Conservation (phyloP, 2,329 filamentous ascomycete genomes). For the Pseudocercospora cruenta region DNA sequence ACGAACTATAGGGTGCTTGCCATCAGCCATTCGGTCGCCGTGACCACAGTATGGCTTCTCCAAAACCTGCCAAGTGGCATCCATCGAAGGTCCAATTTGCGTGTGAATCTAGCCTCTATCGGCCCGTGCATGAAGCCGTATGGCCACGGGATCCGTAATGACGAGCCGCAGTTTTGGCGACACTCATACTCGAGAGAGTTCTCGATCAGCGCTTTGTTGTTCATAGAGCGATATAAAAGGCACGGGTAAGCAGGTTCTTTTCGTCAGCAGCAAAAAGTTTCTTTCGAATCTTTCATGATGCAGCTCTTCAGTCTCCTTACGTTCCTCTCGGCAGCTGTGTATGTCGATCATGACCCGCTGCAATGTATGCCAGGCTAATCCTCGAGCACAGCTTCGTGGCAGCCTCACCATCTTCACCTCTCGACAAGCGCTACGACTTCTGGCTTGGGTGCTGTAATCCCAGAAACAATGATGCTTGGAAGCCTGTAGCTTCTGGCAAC, state of each 20-base stretch:
- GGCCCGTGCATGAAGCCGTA: background rate
- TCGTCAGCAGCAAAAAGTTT: background rate
- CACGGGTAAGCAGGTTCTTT: background rate
- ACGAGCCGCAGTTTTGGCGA: background rate
- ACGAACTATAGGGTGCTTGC: background rate
- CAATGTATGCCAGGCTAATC: background rate
- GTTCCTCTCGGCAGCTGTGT: background rate
- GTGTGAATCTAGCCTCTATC: background rate
- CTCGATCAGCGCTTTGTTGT: too few relatives aligned
- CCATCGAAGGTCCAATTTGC: too few relatives aligned
- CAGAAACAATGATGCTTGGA: constrained; percentile 2
- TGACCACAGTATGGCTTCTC: background rate
- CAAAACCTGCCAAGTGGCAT: background rate
- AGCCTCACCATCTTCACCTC: background rate
- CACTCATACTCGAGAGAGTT: background rate
- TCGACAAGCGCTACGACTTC: constrained; percentile 6
- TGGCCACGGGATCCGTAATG: background rate
- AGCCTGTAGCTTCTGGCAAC: background rate
- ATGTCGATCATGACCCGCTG: background rate
- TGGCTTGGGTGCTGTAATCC: background rate
- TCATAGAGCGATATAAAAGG: background rate
- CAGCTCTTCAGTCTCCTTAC: background rate
- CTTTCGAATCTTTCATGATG: background rate
- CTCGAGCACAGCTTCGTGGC: background rate
- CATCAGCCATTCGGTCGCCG: background rate